Evolutionary conservation across 345 rosid species (phyloP), one percentile per base, ranked within the genome.

Genomic region (Rhodamnia argentea): DNA sequence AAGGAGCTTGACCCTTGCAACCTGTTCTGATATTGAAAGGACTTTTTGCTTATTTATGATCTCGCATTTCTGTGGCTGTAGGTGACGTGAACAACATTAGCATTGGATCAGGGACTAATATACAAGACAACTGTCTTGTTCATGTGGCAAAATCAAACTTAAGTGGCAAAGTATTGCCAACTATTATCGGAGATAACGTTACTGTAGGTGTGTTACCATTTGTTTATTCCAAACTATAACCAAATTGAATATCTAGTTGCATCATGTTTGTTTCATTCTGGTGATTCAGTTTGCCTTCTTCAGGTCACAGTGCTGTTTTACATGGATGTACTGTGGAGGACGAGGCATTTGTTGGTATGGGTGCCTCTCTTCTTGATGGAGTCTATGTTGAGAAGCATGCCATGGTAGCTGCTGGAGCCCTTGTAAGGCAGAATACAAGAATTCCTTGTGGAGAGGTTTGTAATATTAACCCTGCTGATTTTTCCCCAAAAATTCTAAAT

Each of bases 381-480:
- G 98, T 89, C 57, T 94, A 95, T 83, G 96, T 97, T 85, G 96
- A 95, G 91, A 95, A 94, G 90, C 93, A 96, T 92, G 94, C 90
- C 47, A 93, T 97, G 96, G 96, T 97, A 91, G 97, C 98, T 88
- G 99, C 99, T 86, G 99, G 99, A 88, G 94, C 99, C 83, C 99
- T 97, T 89, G 98, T 96, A 52, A 90, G 96, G 86, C 98, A 97
- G 92, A 97, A 96, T 88, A 92, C 97, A 51, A 93, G 88, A 90
- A 92, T 97, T 88, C 96, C 98, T 86, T 74, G 96, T 57, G 96
- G 98, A 82, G 98, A 97, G 98, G 99, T 96, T 64, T 64, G 78
- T 93, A 86, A 52, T 84, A 51, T 32, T 13, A 40, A 32, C 22
- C 78, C 78, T 26, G 6, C 29, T 26, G 78, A 64, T 16, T 32